Base-by-base conservation (phyloP, 345 rosid genomes). In the Raphanus raphanistrum region DNA sequence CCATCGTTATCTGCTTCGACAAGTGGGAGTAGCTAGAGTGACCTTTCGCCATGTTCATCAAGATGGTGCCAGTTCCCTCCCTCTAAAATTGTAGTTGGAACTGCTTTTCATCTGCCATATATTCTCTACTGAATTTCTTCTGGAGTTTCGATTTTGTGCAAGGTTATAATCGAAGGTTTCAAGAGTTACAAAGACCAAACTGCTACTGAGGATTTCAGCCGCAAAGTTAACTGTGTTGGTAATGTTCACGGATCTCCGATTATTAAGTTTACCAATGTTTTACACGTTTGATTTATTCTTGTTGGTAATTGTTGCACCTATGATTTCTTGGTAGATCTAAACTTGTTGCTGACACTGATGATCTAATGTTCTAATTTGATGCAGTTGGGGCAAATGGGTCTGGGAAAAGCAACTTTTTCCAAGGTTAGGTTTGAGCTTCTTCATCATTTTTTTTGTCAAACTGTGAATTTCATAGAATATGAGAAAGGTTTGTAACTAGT, bases 371-470 rank as follows among this genome's bases (percentile, higher is more conserved):
- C 16, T 28, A 17, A 45, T 45, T 21, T 27, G 0, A 25, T 85
- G 87, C 82, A 94, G 92, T 92, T 86, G 98, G 98, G 54, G 98
- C 98, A 60, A 95, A 95, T 87, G 98, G 98, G 69, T 92, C 98
- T 79, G 96, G 98, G 66, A 95, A 95, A 84, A 84, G 94, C 64
- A 92, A 94, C 85, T 92, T 92, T 80, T 95, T 95, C 86, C 88
- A 95, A 74, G 96, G 98, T 92, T 78, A 86, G 85, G 63, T 45
- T 45, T 74, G 65, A 16, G 16, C 31, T 15, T n/a, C 17, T 73
- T 61, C 66, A 69, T 74, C 45, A 28, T 2, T 28, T 28, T 28
- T 28, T 28, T 28, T 28, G 31, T 28, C 31, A 28, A 28, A 28
- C 4, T 28, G 31, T 28, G 3, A 28, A 28, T 28, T 28, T 28